Evolutionary conservation across 768 basidiomycete genomes (phyloP).

Genomic region (Mycena sanguinolenta): DNA sequence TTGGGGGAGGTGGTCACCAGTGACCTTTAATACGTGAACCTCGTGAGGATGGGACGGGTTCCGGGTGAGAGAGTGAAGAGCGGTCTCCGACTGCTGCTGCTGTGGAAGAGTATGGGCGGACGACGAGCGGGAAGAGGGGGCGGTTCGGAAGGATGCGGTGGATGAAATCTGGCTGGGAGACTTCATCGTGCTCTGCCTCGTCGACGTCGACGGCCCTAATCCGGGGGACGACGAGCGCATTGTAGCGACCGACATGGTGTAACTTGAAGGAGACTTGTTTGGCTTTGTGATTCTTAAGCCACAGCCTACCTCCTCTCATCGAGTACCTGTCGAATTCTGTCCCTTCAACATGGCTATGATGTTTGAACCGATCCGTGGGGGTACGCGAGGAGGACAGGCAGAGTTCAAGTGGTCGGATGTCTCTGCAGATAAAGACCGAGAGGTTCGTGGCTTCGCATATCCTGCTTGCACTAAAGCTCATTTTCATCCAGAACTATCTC

Average conservation of each 20-base stretch:
- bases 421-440: conserved; percentile 92
- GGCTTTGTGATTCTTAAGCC: too few species aligned
- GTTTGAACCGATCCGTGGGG: conserved; percentile 90
- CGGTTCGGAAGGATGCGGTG: conserved; percentile 52
- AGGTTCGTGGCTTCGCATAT: conserved; percentile 68
- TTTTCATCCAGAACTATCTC: conserved; percentile 84
- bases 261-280: too few species aligned
- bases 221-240: conserved; percentile 45
- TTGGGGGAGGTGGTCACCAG: conserved; percentile 58
- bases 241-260: conserved; percentile 21
- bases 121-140: conserved; percentile 51
- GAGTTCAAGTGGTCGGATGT: conserved; percentile 95
- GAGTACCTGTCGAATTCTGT: neutral
- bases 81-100: conserved; percentile 30
- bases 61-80: conserved; percentile 44
- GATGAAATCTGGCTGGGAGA: conserved; percentile 46
- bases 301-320: too few species aligned
- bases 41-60: conserved; percentile 62
- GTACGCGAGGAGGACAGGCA: conserved; percentile 92
- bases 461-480: neutral
- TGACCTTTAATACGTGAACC: conserved; percentile 68
- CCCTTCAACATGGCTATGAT: conserved; percentile 50
- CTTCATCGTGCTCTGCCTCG: conserved; percentile 36
- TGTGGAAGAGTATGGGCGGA: conserved; percentile 49
- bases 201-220: conserved; percentile 36